Conservation (phyloP, 495 filamentous ascomycete species). For the Neurospora sp. region DNA sequence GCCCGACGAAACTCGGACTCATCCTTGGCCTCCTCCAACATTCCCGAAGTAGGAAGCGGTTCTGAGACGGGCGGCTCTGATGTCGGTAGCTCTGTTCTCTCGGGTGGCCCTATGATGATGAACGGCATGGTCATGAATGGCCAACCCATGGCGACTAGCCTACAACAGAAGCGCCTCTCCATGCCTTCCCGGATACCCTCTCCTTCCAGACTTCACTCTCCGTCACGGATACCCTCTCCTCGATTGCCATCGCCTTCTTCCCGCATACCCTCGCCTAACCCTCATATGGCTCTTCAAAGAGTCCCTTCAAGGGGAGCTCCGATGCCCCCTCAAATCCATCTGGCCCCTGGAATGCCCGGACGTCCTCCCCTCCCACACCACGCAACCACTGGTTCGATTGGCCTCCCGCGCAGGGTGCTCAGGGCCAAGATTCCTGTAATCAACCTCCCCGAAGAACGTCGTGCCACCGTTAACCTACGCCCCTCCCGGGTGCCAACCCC, state of each 20-base stretch:
- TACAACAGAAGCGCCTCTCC: neutral
- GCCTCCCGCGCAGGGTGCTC: conserved; percentile 23
- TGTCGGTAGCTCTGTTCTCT: neutral
- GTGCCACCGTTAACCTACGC: conserved; percentile 16
- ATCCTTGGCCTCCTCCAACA: conserved; percentile 23
- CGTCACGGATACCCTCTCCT: neutral
- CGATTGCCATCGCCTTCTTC: neutral
- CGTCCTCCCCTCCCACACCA: neutral
- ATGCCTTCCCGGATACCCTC: neutral
- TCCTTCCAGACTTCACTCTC: neutral
- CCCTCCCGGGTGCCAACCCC: conserved; percentile 15
- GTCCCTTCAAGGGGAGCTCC: neutral
- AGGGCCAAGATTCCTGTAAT: conserved; percentile 19
- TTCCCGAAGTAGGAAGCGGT: conserved; percentile 17
- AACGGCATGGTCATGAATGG: neutral
- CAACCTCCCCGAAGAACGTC: conserved; percentile 17
- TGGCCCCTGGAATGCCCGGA: neutral
- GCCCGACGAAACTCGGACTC: conserved; percentile 23
- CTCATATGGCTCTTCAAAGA: neutral
- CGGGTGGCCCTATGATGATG: neutral
- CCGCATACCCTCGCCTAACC: neutral
- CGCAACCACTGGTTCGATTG: neutral
- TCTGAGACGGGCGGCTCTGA: conserved; percentile 10
- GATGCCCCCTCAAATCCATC: neutral
- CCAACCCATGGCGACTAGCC: neutral